A percentile compares a stretch with the other conserved stretches of the same genome.
These are phyloP conservation scores for Yamadazyma conglobata DNA, from an alignment of 1,139 yeast genomes.

Conservation along the genomic window DNA sequence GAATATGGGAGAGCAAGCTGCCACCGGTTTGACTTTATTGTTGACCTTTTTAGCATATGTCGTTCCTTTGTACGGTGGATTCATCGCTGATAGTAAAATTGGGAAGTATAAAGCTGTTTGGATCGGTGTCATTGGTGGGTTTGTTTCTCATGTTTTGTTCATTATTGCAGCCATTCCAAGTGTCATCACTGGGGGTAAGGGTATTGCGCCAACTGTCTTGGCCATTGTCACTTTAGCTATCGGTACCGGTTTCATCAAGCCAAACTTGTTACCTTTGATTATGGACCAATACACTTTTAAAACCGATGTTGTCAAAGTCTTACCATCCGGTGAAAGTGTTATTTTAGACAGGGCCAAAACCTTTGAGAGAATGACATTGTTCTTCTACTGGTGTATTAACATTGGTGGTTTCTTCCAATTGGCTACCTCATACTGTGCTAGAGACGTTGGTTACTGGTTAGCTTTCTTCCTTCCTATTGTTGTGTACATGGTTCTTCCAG, in stretches of 20 bases:
- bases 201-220: slow-evolving; percentile 31
- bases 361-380: slow-evolving; percentile 68
- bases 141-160: slow-evolving; percentile 36
- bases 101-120: slow-evolving; percentile 43
- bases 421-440: slow-evolving; percentile 72
- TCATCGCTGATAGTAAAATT: slow-evolving; percentile 37
- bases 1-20: slow-evolving; percentile 34
- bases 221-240: slow-evolving; percentile 38
- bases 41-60: slow-evolving; percentile 41
- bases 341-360: slow-evolving; percentile 71
- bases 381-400: slow-evolving; percentile 78
- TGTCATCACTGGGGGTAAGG: slow-evolving; percentile 32
- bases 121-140: slow-evolving; percentile 39
- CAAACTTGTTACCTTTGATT: slow-evolving; percentile 49
- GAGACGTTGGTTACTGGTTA: slow-evolving; percentile 72
- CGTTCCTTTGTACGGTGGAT: slow-evolving; percentile 44
- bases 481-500: slow-evolving; percentile 47
- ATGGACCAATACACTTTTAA: slow-evolving; percentile 53
- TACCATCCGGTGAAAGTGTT: slow-evolving; percentile 62
- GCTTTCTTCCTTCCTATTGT: slow-evolving; percentile 62
- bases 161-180: slow-evolving; percentile 40
- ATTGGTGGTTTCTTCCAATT: slow-evolving; percentile 75
- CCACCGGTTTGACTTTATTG: slow-evolving; percentile 38
- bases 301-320: slow-evolving; percentile 55
- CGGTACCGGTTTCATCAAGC: slow-evolving; percentile 51